These are phyloP conservation scores for Pythium dissimile DNA, from an alignment of 352 stramenopile genomes.

Conservation along the genomic window DNA sequence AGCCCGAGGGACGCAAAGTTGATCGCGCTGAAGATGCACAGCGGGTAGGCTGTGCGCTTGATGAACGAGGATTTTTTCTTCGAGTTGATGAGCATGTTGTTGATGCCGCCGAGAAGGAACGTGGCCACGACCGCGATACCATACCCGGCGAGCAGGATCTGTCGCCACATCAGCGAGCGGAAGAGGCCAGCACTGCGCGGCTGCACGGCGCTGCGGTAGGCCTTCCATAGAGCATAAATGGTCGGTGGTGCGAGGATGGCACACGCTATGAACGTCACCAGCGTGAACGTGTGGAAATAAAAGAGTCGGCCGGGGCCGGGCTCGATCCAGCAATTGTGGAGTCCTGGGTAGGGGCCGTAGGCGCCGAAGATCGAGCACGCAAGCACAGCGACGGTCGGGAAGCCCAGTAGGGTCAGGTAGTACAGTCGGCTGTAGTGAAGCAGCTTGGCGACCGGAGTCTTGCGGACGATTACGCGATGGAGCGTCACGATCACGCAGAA, in stretches of 20 bases:
- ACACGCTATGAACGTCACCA: slow-evolving; percentile 18
- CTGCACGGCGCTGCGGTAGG: slow-evolving; percentile 14
- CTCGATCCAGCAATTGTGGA: slow-evolving; percentile 39
- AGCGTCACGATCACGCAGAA: slow-evolving; percentile 20
- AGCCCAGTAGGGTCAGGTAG: slow-evolving; percentile 21
- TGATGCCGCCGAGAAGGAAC: slow-evolving; percentile 27
- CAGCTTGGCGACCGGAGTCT: slow-evolving; percentile 22
- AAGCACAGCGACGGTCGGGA: slow-evolving; percentile 18
- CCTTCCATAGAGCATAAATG: slow-evolving; percentile 22
- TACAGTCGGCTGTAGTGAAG: slow-evolving; percentile 15
- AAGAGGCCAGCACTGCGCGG: slow-evolving; percentile 16
- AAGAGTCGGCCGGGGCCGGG: slow-evolving; percentile 25
- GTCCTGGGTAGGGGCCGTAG: slow-evolving; percentile 28
- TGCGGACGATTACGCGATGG: slow-evolving; percentile 26
- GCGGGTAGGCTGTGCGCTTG: slow-evolving; percentile 27
- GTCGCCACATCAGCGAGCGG: slow-evolving; percentile 23
- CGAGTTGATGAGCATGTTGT: slow-evolving; percentile 22
- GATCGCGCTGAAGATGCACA: slow-evolving; percentile 31
- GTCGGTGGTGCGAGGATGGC: slow-evolving; percentile 20
- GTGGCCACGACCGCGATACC: slow-evolving; percentile 21
- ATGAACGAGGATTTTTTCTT: slow-evolving; percentile 26
- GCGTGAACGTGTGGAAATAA: slow-evolving; percentile 33
- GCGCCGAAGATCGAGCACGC: slow-evolving; percentile 26
- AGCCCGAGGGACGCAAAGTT: slow-evolving; percentile 33
- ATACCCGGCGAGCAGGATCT: slow-evolving; percentile 25